Evolutionary conservation across 1,139 yeast species (phyloP).

Genomic region (Hemisphaericaspora xylanilytica): DNA sequence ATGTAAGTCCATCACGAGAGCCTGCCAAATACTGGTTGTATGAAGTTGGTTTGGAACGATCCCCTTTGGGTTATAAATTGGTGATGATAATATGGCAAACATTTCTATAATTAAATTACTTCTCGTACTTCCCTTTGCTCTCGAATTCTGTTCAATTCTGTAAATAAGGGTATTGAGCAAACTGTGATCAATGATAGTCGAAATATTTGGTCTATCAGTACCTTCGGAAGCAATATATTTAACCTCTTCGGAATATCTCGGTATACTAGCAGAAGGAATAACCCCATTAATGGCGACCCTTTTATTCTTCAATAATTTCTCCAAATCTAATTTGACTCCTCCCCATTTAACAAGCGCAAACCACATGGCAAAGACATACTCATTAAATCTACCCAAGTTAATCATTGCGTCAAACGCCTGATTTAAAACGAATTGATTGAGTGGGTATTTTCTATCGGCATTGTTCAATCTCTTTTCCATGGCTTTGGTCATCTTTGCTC

Average conservation of each 20-base stretch:
- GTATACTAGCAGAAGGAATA: conserved; percentile 11
- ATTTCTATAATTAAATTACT: conserved; percentile 24
- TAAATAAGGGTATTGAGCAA: conserved; percentile 30
- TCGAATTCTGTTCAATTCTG: conserved; percentile 28
- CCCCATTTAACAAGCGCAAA: conserved; percentile 35
- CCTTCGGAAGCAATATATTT: background rate
- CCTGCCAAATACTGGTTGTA: conserved; percentile 29
- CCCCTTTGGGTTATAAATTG: conserved; percentile 17
- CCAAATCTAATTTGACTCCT: conserved; percentile 14
- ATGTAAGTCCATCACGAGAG: conserved; percentile 34
- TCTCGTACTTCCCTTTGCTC: conserved; percentile 19
- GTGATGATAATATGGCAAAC: conserved; percentile 22
- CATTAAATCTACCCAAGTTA: conserved; percentile 31
- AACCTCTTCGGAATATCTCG: conserved; percentile 8
- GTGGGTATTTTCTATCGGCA: conserved; percentile 12
- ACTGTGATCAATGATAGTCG: conserved; percentile 13
- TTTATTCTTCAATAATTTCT: conserved; percentile 7
- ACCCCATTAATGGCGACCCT: conserved; percentile 13
- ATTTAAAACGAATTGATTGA: conserved; percentile 32
- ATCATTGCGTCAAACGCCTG: conserved; percentile 32
- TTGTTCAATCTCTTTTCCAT: conserved; percentile 1
- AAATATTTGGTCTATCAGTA: background rate
- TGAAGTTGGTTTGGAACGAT: conserved; percentile 25
- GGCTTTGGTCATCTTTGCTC: conserved; percentile 17
- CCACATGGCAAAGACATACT: conserved; percentile 32